A percentile compares a stretch with the other conserved stretches of the same genome.
These are phyloP conservation scores for Dacryopinax spathularia DNA, from an alignment of 768 basidiomycete species.

Conservation along the genomic window DNA sequence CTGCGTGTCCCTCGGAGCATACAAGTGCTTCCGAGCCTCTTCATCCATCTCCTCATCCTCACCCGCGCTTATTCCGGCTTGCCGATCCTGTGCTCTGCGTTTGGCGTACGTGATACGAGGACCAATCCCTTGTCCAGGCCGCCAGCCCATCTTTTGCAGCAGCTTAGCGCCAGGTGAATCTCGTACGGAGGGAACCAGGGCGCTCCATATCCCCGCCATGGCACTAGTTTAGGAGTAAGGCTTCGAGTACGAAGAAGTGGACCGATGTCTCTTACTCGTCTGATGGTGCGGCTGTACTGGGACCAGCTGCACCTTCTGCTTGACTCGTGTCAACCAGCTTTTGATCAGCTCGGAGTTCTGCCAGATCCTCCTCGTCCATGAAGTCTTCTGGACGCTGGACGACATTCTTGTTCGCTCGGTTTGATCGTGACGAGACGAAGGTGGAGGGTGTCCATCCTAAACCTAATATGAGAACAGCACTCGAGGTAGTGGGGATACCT, in stretches of 20 bases:
- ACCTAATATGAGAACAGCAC: not conserved
- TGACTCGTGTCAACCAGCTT: constrained; percentile 60
- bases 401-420: constrained; percentile 47
- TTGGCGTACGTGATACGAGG: constrained; percentile 69
- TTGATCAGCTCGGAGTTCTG: constrained; percentile 59
- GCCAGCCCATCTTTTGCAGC: constrained; percentile 93
- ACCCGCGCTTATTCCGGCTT: constrained; percentile 20
- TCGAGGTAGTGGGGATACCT: not conserved
- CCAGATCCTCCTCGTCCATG: constrained; percentile 97
- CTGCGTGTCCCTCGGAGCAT: constrained; percentile 67
- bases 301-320: constrained; percentile 27
- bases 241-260: not conserved
- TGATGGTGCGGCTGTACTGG: constrained; percentile 26
- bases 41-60: constrained; percentile 46
- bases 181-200: constrained; percentile 57
- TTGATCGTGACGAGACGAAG: constrained; percentile 76
- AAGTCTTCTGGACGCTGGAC: constrained; percentile 71
- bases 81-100: constrained; percentile 55
- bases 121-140: constrained; percentile 81
- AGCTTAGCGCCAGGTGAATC: constrained; percentile 75
- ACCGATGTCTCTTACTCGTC: constrained; percentile 35
- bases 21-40: constrained; percentile 76
- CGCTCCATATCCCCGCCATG: constrained; percentile 46
- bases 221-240: constrained; percentile 31
- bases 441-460: constrained; percentile 92